A percentile compares a stretch with the other conserved stretches of the same genome.
phyloP scores from a whole-genome alignment of 1,284 basidiomycete genomes.

The Phellopilus nigrolimitatus region DNA sequence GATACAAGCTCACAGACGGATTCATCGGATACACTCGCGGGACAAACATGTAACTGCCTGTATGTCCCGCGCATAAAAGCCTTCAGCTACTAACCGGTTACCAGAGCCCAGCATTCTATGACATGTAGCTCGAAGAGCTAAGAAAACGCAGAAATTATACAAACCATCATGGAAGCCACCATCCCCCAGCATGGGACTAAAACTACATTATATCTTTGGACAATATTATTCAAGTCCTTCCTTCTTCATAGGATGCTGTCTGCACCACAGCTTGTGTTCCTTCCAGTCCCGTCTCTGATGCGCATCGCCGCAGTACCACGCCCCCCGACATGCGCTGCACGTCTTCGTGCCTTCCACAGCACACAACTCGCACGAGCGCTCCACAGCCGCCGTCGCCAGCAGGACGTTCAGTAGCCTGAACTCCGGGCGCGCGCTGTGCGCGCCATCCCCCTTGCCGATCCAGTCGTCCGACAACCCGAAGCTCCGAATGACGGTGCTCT shows the following conservation, averaged over 20 bases:
- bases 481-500: slow-evolving; percentile 7
- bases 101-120: slow-evolving; percentile 45
- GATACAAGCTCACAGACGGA: too few relatives aligned
- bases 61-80: too few relatives aligned
- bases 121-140: slow-evolving; percentile 47
- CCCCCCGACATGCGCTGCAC: slow-evolving; percentile 16
- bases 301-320: slow-evolving; percentile 19
- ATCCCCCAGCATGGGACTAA: too few relatives aligned
- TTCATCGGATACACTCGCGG: too few relatives aligned
- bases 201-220: too few relatives aligned
- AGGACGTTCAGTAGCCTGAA: slow-evolving; percentile 6
- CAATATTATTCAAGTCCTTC: neutral
- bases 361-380: slow-evolving; percentile 17
- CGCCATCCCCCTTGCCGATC: slow-evolving; percentile 1
- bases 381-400: slow-evolving; percentile 10
- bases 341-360: slow-evolving; percentile 13
- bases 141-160: too few relatives aligned
- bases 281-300: slow-evolving; percentile 18
- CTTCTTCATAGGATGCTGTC: slow-evolving; percentile 12
- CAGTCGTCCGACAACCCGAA: slow-evolving; percentile 18
- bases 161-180: too few relatives aligned
- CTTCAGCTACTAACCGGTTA: slow-evolving; percentile 88
- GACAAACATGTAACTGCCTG: too few relatives aligned
- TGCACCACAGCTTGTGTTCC: slow-evolving; percentile 16
- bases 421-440: slow-evolving; percentile 1